Percentiles rank a stretch among this genome's conserved stretches.
phyloP scores from a whole-genome alignment of 2,329 filamentous ascomycete genomes.

The Raffaelea ambrosiae region DNA sequence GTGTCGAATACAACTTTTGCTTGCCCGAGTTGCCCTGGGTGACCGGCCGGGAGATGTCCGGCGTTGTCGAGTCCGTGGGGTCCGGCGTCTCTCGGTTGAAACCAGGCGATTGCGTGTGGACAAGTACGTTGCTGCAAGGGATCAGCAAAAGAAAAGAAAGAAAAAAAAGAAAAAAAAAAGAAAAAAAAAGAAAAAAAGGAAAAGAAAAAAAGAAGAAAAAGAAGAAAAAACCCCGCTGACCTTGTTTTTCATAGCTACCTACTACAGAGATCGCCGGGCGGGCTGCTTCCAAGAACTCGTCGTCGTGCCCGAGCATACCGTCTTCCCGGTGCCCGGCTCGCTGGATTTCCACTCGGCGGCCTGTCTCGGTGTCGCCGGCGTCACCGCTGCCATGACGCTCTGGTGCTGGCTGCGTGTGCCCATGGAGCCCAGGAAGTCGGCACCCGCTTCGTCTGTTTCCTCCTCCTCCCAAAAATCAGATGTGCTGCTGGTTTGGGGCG shows the following conservation, averaged over 20 bases:
- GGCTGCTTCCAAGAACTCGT: slow-evolving; percentile 33
- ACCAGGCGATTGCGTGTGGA: slow-evolving; percentile 23
- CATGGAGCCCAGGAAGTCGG: slow-evolving; percentile 5
- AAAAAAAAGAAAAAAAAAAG: no score
- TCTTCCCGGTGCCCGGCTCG: slow-evolving; percentile 25
- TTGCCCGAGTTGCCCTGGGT: slow-evolving; percentile 20
- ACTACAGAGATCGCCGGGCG: slow-evolving; percentile 31
- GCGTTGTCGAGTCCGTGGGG: slow-evolving; percentile 10
- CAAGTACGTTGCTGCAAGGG: slow-evolving; percentile 23
- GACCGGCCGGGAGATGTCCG: slow-evolving; percentile 13
- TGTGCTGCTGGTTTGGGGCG: slow-evolving; percentile 28
- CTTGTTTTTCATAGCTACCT: slow-evolving; percentile 14
- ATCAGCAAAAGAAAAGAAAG: no score
- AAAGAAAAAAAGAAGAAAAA: no score
- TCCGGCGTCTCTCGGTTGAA: slow-evolving; percentile 15
- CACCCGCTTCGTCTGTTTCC: no score
- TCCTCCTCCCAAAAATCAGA: no score
- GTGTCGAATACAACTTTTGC: slow-evolving; percentile 32
- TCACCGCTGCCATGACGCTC: slow-evolving; percentile 32
- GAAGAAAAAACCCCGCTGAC: no score
- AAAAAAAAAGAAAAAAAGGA: no score
- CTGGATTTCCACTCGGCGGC: slow-evolving; percentile 24
- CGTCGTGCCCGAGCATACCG: slow-evolving; percentile 30
- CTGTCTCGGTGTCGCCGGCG: slow-evolving; percentile 29
- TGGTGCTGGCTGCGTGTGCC: slow-evolving; percentile 31